phyloP scores from a whole-genome alignment of 2,329 filamentous ascomycete genomes.

The Pleurostoma richardsiae region DNA sequence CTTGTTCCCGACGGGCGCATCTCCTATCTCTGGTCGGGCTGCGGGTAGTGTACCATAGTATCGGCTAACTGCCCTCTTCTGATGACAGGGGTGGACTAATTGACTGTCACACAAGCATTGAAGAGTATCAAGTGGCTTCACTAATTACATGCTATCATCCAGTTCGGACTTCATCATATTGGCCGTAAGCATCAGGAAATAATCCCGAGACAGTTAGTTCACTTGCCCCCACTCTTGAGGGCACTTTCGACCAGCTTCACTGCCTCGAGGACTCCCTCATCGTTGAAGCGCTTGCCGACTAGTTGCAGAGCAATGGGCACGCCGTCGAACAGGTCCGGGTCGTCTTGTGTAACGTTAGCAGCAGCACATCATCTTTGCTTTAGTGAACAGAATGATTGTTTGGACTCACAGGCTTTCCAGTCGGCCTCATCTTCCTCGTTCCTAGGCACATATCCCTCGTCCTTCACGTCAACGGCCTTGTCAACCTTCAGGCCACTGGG shows the following conservation, averaged over 20 bases:
- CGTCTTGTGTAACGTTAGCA: slow-evolving; percentile 1
- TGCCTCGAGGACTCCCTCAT: slow-evolving; percentile 7
- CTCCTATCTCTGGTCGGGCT: too few species aligned
- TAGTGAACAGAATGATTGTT: background rate
- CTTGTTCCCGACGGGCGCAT: too few species aligned
- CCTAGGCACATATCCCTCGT: slow-evolving; percentile 3
- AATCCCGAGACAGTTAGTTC: too few species aligned
- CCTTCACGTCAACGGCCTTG: slow-evolving; percentile 2
- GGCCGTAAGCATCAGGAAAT: too few species aligned
- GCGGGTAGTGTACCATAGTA: too few species aligned
- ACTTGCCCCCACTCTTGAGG: background rate
- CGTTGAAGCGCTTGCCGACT: slow-evolving; percentile 6
- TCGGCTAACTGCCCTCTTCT: too few species aligned
- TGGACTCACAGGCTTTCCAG: slow-evolving; percentile 6
- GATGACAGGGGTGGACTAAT: too few species aligned
- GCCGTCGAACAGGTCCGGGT: slow-evolving; percentile 7
- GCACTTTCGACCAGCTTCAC: slow-evolving; percentile 3
- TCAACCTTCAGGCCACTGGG: slow-evolving; percentile 14
- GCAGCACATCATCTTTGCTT: background rate
- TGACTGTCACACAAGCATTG: too few species aligned
- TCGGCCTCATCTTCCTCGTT: slow-evolving; percentile 5
- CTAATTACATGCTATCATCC: too few species aligned
- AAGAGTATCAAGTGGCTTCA: too few species aligned
- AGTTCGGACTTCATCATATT: too few species aligned
- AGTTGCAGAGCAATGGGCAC: slow-evolving; percentile 10